Conservation (phyloP, 768 basidiomycete genomes). For the Pholiota microspora region DNA sequence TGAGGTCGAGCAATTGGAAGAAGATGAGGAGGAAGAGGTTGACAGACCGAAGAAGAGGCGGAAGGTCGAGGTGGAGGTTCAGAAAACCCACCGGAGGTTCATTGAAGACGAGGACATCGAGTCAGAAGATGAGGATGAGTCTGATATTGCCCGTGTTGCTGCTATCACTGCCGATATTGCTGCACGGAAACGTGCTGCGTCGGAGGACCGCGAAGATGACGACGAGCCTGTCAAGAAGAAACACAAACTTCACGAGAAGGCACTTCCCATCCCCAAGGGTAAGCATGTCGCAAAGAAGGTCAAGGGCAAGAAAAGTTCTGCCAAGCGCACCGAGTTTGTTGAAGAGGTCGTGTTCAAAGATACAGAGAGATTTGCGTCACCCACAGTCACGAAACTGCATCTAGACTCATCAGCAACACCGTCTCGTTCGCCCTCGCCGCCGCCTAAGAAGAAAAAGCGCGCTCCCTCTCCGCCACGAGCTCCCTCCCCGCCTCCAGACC, state of each 20-base stretch:
- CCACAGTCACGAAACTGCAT: conserved; percentile 49
- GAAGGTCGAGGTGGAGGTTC: conserved; percentile 50
- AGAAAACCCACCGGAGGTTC: conserved; percentile 34
- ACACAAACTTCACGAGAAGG: conserved; percentile 11
- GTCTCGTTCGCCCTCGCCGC: conserved; percentile 51
- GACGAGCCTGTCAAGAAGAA: conserved; percentile 25
- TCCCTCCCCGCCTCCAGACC: conserved; percentile 53
- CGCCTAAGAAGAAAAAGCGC: conserved; percentile 28
- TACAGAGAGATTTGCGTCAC: conserved; percentile 45
- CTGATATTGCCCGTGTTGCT: conserved; percentile 22
- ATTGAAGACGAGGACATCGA: conserved; percentile 48
- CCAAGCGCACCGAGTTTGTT: conserved; percentile 28
- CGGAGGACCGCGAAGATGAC: conserved; percentile 37
- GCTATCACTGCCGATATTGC: conserved; percentile 26
- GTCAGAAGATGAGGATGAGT: conserved; percentile 58
- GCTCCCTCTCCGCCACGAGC: conserved; percentile 28
- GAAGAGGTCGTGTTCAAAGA: conserved; percentile 53
- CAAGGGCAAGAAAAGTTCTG: conserved; percentile 22
- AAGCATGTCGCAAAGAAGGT: conserved; percentile 43
- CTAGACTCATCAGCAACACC: conserved; percentile 45
- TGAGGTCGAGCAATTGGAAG: conserved; percentile 31
- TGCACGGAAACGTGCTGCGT: conserved; percentile 42
- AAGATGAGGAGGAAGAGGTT: conserved; percentile 29
- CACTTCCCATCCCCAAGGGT: conserved; percentile 19
- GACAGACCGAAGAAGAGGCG: conserved; percentile 58